Evolutionary conservation across 2,329 filamentous ascomycete genomes (phyloP), one percentile per base, ranked within the genome.

Genomic region (Aspergillus phoenicis): DNA sequence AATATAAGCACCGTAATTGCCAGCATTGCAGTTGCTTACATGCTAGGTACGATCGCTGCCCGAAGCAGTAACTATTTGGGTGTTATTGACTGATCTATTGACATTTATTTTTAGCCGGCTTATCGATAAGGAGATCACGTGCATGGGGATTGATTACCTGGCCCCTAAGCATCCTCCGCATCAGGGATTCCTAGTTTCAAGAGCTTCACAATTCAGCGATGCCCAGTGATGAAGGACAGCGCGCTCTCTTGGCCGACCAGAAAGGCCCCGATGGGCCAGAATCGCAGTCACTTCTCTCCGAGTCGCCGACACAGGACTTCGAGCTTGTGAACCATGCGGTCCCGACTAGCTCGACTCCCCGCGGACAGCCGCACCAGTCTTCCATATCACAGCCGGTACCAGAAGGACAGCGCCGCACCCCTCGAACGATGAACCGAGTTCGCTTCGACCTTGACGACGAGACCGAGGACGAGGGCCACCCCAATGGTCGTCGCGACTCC

Each of bases 381-480:
- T 77, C 80, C 8, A 74, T 81, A 55, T 75, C 74, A n/a, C 72
- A 73, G 17, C 73, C 75, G 28, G 62, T 71, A n/a, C 68, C 71
- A 10, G 73, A 77, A 61, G 78, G 79, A 58, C 75, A 77, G 24
- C 74, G 71, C 28, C 75, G 76, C 62, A 83, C 85, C 89, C 69
- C 73, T 52, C 72, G 89, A 57, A 91, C 89, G 1, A 83, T 85
- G 8, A 89, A 91, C 72, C 84, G 90, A 26, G 91, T 95, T 49
- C 88, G 89, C 66, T 95, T 95, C 77, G 88, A 93, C 64, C 56
- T 80, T n/a, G 71, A 76, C 3, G 68, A 75, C 22, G 70, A 72
- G 17, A 62, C 67, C 10, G 69, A 72, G 60, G 68, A 68, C 26
- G 73, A 73, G 57, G 62, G 61, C 30, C 60, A 56, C 56, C 69